Conservation (phyloP, 2,329 filamentous ascomycete genomes). For the Nemania sp. region DNA sequence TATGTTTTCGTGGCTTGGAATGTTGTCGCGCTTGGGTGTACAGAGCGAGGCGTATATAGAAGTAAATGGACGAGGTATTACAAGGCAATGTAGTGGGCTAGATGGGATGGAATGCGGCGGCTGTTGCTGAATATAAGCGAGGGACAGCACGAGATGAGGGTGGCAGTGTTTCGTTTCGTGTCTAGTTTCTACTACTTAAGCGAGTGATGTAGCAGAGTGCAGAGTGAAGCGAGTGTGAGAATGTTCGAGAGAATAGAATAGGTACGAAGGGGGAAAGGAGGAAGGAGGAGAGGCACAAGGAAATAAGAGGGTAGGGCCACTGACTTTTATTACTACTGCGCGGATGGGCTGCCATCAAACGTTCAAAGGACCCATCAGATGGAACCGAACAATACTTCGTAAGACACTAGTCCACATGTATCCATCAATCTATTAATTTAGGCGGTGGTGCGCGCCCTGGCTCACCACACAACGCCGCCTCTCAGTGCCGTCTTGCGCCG, state of each 20-base stretch:
- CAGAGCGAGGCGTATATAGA: conserved; percentile 3
- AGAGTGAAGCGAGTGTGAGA: conserved; percentile 12
- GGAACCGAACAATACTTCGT: not conserved
- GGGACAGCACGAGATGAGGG: conserved; percentile 15
- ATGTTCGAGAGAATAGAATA: not conserved
- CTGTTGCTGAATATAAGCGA: conserved; percentile 26
- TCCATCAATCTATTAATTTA: not conserved
- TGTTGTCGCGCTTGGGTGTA: conserved; percentile 2
- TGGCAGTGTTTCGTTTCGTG: conserved; percentile 15
- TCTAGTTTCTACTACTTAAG: conserved; percentile 27
- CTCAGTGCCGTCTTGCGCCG: not conserved
- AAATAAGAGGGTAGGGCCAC: conserved; percentile 13
- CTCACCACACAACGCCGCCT: not conserved
- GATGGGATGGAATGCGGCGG: conserved; percentile 4
- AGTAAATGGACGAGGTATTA: conserved; percentile 12
- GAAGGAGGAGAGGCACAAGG: conserved; percentile 5
- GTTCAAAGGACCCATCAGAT: conserved; percentile 19
- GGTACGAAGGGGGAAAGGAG: conserved; percentile 14
- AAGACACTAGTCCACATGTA: not conserved
- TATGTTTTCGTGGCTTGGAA: conserved; percentile 1
- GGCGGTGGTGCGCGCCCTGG: not conserved
- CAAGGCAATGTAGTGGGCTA: conserved; percentile 8
- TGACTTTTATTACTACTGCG: conserved; percentile 19
- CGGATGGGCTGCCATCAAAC: not conserved
- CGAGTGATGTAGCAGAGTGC: conserved; percentile 29